phyloP scores from a whole-genome alignment of 2,329 filamentous ascomycete genomes.

The Trichoderma brevicompactum region DNA sequence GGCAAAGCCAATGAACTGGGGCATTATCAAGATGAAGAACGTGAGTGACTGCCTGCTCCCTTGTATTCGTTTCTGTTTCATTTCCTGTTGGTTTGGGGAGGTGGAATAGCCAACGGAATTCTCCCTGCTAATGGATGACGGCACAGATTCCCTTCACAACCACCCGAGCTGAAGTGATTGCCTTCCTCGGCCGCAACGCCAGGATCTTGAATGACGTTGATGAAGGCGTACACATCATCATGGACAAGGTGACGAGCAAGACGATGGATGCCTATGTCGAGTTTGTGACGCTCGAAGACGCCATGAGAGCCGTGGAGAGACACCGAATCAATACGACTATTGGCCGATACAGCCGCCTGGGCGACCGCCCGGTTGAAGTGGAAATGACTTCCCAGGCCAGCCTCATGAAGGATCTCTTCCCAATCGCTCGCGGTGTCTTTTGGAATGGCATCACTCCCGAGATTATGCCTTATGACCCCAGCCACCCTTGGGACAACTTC shows the following conservation, averaged over 20 bases:
- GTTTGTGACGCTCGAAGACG: constrained; percentile 57
- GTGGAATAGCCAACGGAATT: too few relatives aligned
- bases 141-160: constrained; percentile 60
- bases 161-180: constrained; percentile 58
- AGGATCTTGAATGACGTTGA: constrained; percentile 58
- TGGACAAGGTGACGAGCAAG: constrained; percentile 66
- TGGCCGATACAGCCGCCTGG: constrained; percentile 55
- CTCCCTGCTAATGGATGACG: background rate
- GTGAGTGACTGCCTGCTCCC: constrained; percentile 43
- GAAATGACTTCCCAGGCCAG: constrained; percentile 59
- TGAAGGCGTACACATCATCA: constrained; percentile 65
- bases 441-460: constrained; percentile 58
- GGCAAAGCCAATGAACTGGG: constrained; percentile 41
- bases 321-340: constrained; percentile 47
- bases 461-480: constrained; percentile 41
- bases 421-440: constrained; percentile 57
- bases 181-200: constrained; percentile 62
- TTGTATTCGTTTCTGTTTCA: background rate
- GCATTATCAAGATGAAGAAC: constrained; percentile 56
- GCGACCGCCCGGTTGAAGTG: constrained; percentile 61
- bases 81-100: background rate
- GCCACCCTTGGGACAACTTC: constrained; percentile 57
- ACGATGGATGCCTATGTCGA: constrained; percentile 66
- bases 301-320: constrained; percentile 56
- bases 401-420: constrained; percentile 67